These are phyloP conservation scores for Plasmodium vinckei DNA, from an alignment of 169 alveolate genomes.

Conservation along the genomic window DNA sequence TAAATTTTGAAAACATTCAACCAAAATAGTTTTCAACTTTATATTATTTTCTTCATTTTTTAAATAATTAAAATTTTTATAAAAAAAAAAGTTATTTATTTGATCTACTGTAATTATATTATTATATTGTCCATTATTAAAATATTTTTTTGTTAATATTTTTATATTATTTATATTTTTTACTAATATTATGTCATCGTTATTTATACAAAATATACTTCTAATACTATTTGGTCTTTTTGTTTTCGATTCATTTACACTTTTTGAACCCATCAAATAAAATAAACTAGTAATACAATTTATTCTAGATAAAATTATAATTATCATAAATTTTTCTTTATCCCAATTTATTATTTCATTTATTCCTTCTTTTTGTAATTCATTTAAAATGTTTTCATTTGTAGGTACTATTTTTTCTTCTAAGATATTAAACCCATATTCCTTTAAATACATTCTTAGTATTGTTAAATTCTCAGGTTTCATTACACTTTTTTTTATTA, in stretches of 20 bases:
- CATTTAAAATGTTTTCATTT: not conserved
- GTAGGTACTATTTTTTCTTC: constrained; percentile 45
- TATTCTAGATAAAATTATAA: constrained; percentile 37
- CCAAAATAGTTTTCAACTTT: constrained; percentile 26
- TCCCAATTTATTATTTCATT: not conserved
- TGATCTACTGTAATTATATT: constrained; percentile 34
- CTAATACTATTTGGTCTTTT: constrained; percentile 28
- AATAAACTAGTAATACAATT: constrained; percentile 53
- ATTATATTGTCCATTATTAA: constrained; percentile 56
- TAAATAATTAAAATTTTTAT: constrained; percentile 37
- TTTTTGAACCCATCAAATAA: constrained; percentile 42
- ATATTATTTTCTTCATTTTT: constrained; percentile 34
- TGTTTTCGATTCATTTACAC: constrained; percentile 15
- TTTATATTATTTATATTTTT: constrained; percentile 36
- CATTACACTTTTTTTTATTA: constrained; percentile 12
- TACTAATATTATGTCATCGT: constrained; percentile 33
- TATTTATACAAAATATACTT: constrained; percentile 34
- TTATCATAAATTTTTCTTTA: constrained; percentile 11
- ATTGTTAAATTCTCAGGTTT: constrained; percentile 13
- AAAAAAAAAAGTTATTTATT: constrained; percentile 40
- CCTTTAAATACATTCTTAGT: constrained; percentile 28
- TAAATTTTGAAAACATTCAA: constrained; percentile 49
- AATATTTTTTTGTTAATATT: constrained; percentile 19
- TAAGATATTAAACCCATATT: constrained; percentile 51
- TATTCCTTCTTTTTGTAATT: not conserved